A percentile compares a stretch with the other conserved stretches of the same genome.
These are phyloP conservation scores for Phaseolus lunatus DNA, from an alignment of 306 rosid species.

Conservation along the genomic window DNA sequence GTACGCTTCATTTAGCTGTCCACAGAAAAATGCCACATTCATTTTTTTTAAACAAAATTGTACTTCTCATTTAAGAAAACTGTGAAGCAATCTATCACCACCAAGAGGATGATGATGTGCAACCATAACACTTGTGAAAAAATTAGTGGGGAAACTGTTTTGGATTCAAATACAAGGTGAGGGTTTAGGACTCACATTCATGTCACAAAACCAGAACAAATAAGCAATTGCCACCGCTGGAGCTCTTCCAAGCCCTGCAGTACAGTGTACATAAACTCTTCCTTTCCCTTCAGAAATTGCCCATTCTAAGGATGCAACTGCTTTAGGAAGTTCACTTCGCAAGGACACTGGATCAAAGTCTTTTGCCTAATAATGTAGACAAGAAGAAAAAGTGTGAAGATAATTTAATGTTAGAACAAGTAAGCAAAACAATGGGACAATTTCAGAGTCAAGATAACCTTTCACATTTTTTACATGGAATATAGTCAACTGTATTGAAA, in stretches of 20 bases:
- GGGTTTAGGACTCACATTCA: slow-evolving; percentile 67
- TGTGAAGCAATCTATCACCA: slow-evolving; percentile 18
- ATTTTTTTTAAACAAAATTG: slow-evolving; percentile 17
- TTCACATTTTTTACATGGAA: neutral
- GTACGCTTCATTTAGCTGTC: slow-evolving; percentile 81
- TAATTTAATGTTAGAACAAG: slow-evolving; percentile 24
- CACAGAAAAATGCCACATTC: slow-evolving; percentile 36
- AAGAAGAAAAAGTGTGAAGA: slow-evolving; percentile 27
- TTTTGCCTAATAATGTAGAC: slow-evolving; percentile 62
- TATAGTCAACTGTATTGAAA: slow-evolving; percentile 11
- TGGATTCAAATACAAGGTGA: slow-evolving; percentile 14
- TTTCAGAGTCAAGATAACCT: slow-evolving; percentile 19
- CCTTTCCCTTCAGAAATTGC: slow-evolving; percentile 85
- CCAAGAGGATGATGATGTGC: slow-evolving; percentile 16
- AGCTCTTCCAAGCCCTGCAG: slow-evolving; percentile 97
- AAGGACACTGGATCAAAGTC: slow-evolving; percentile 93
- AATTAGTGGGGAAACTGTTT: neutral
- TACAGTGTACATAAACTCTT: slow-evolving; percentile 83
- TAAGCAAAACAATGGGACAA: neutral
- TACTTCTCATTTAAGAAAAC: neutral
- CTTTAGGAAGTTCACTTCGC: slow-evolving; percentile 78
- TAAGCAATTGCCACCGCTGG: slow-evolving; percentile 90
- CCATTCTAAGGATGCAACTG: slow-evolving; percentile 92
- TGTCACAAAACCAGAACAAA: slow-evolving; percentile 86
- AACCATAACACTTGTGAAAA: slow-evolving; percentile 25